Evolutionary conservation across 176 grass and related monocot genomes (phyloP), one percentile per base, ranked within the genome.

Genomic region (Secale cereale): DNA sequence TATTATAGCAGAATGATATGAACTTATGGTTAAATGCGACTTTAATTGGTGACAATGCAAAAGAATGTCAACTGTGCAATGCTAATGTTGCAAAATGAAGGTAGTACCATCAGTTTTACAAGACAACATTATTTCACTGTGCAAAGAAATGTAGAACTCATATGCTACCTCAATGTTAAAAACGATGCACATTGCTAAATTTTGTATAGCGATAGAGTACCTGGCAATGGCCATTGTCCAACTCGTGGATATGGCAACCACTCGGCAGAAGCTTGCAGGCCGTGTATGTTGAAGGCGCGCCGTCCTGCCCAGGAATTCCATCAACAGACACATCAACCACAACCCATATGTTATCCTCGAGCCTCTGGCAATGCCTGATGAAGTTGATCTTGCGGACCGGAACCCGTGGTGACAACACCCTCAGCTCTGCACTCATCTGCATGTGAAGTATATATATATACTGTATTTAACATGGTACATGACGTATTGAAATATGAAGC

Each of bases 271-370:
- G 30, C 33, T 65, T 70, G 79, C 67, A 78, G 43, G 59, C 29
- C 2, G 25, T 62, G 8, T 50, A 7, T 30, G n/a, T 8, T 33
- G 52, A 22, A 29, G 60, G 36, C n/a, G 6, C 16, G 0, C 4
- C 8, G 57, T 10, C 45, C 7, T 68, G 20, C 8, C 25, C 32
- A 10, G 7, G 68, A 52, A 77, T 37, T 1, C 46, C 74, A 26
- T 94, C 86, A 16, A 85, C 19, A 12, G 92, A 91, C 22, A 92
- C 88, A n/a, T 97, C 92, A 1, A 94, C 90, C 25, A 97, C 87
- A 14, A 35, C 85, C 90, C 90, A 97, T 8, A 23, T 40, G 5
- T 40, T 62, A 4, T 81, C 26, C 12, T 10, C 70, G 10, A 59
- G 43, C 48, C 48, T 50, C 79, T 79, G 87, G 80, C 74, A 86